Conservation (phyloP, 306 rosid genomes). For the Quercus variabilis region DNA sequence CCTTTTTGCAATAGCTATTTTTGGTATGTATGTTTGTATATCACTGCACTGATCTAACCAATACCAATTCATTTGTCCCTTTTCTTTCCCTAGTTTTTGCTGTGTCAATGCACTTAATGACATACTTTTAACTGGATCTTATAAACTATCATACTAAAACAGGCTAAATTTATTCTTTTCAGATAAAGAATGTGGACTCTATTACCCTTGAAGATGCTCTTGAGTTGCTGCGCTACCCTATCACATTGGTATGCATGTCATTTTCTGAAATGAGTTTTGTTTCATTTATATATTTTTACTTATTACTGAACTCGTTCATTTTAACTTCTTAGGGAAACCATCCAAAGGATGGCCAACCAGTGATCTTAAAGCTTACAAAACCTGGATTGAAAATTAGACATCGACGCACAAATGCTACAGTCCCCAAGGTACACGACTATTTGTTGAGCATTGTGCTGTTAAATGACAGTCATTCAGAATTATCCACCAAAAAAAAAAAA, state of each 20-base stretch:
- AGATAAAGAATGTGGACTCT: slow-evolving; percentile 69
- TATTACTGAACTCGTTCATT: slow-evolving; percentile 12
- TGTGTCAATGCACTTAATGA: slow-evolving; percentile 13
- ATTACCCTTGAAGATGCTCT: slow-evolving; percentile 69
- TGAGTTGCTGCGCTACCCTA: slow-evolving; percentile 66
- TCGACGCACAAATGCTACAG: slow-evolving; percentile 47
- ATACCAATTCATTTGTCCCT: slow-evolving; percentile 12
- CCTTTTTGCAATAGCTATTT: not conserved
- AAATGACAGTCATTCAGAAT: not conserved
- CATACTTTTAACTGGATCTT: slow-evolving; percentile 7
- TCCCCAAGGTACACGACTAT: slow-evolving; percentile 58
- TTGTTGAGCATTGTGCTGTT: not conserved
- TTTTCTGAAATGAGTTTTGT: not conserved
- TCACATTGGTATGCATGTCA: slow-evolving; percentile 68
- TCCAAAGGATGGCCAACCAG: slow-evolving; percentile 79
- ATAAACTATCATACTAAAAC: not conserved
- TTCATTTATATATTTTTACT: not conserved
- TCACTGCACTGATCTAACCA: not conserved
- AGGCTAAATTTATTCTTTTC: slow-evolving; percentile 28
- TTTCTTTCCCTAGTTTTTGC: not conserved
- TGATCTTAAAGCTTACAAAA: slow-evolving; percentile 55
- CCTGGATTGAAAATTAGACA: slow-evolving; percentile 62
- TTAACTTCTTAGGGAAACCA: slow-evolving; percentile 68
- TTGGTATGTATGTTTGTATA: not conserved
- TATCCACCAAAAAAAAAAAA: not conserved